These are phyloP conservation scores for Magnusiomyces sp. DNA, from an alignment of 1,139 yeast species.

Conservation along the genomic window DNA sequence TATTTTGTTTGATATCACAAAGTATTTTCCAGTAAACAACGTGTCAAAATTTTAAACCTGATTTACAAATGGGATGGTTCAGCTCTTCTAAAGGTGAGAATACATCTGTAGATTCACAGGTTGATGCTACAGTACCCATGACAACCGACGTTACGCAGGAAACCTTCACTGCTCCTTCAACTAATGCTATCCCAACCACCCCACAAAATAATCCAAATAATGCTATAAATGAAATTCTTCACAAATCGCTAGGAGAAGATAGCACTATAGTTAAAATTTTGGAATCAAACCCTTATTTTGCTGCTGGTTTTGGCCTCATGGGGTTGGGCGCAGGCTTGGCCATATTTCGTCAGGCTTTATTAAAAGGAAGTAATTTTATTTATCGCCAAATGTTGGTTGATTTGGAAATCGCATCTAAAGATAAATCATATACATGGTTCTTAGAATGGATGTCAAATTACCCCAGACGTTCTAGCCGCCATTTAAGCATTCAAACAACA, in stretches of 20 bases:
- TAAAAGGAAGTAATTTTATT: conserved; percentile 54
- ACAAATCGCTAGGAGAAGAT: background rate
- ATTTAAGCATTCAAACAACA: conserved; percentile 81
- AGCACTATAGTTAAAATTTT: conserved; percentile 35
- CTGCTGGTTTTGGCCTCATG: conserved; percentile 96
- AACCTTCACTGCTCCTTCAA: no score
- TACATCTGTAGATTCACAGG: no score
- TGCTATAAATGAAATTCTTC: conserved; percentile 1
- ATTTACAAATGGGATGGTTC: no score
- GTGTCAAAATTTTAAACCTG: no score
- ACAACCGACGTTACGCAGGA: no score
- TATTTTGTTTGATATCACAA: no score
- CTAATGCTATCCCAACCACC: background rate
- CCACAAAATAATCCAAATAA: background rate
- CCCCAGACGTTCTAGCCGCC: conserved; percentile 60
- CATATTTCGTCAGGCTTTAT: conserved; percentile 60
- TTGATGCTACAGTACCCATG: no score
- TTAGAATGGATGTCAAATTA: conserved; percentile 92
- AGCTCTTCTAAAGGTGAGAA: no score
- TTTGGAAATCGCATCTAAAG: conserved; percentile 87
- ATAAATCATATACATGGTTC: conserved; percentile 91
- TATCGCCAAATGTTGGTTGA: conserved; percentile 85
- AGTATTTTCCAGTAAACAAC: no score
- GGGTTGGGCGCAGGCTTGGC: conserved; percentile 83
- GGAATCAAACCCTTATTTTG: conserved; percentile 79